Percentiles rank a stretch among this genome's conserved stretches.
phyloP scores from a whole-genome alignment of 495 filamentous ascomycete species.

The Mytilinidion resinicola region DNA sequence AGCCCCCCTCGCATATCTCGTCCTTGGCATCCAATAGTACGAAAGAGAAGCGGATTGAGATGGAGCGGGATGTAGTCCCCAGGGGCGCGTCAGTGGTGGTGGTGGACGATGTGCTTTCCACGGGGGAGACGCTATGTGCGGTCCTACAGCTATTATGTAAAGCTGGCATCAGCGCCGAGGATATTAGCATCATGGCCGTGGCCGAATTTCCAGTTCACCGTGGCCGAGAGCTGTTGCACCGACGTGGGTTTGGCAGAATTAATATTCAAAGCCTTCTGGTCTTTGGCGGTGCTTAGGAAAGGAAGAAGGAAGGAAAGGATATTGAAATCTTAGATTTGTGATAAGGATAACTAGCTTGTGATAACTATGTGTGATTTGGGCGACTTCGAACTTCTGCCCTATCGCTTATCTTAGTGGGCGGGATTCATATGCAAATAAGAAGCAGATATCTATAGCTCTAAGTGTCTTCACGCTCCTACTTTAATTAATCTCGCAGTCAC shows the following conservation, averaged over 20 bases:
- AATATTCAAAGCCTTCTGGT: conserved; percentile 55
- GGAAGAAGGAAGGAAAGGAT: conserved; percentile 23
- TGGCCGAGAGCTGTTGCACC: conserved; percentile 48
- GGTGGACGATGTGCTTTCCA: conserved; percentile 60
- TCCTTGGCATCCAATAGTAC: conserved; percentile 35
- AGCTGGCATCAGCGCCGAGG: conserved; percentile 40
- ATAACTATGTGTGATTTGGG: conserved; percentile 5
- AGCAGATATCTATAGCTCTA: too few species aligned
- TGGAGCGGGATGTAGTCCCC: conserved; percentile 44
- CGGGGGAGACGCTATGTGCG: conserved; percentile 54
- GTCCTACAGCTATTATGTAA: conserved; percentile 48
- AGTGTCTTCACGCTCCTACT: too few species aligned
- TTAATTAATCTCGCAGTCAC: too few species aligned
- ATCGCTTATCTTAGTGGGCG: background rate
- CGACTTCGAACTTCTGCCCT: conserved; percentile 6
- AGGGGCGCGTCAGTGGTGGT: conserved; percentile 48
- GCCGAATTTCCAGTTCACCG: conserved; percentile 58
- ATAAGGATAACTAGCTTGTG: conserved; percentile 7
- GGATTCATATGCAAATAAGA: too few species aligned
- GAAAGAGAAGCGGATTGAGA: conserved; percentile 46
- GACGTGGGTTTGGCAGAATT: conserved; percentile 50
- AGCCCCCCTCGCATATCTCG: conserved; percentile 52
- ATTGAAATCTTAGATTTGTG: conserved; percentile 18
- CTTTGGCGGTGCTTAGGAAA: conserved; percentile 40
- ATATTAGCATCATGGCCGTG: conserved; percentile 51